Evolutionary conservation across 306 rosid genomes (phyloP).

Genomic region (Prunus davidiana): DNA sequence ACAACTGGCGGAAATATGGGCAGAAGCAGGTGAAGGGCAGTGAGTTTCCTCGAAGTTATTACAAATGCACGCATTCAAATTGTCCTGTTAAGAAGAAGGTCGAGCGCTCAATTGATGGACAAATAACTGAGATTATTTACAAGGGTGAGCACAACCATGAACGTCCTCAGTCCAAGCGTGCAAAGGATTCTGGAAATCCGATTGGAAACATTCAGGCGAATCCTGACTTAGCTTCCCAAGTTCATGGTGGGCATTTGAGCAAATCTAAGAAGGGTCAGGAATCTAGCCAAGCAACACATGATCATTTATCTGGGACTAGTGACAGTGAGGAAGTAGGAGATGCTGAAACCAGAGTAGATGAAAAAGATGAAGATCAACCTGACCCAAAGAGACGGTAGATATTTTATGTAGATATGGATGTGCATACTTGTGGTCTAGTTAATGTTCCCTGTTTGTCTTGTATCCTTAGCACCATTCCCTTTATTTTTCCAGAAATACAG

Average conservation of each 20-base stretch:
- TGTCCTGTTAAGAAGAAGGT: constrained; percentile 89
- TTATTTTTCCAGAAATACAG: constrained; percentile 49
- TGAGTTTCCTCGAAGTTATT: constrained; percentile 76
- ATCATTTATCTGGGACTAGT: constrained; percentile 52
- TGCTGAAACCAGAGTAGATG: constrained; percentile 43
- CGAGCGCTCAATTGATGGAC: constrained; percentile 78
- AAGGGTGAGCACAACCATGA: constrained; percentile 79
- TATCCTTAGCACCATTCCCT: not conserved
- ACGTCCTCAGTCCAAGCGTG: constrained; percentile 53
- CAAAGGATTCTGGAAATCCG: constrained; percentile 38
- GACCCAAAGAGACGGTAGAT: constrained; percentile 62
- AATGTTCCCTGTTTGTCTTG: constrained; percentile 11
- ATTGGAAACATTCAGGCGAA: constrained; percentile 38
- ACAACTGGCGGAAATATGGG: constrained; percentile 83
- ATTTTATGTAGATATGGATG: not conserved
- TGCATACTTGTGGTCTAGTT: not conserved
- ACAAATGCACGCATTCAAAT: constrained; percentile 62
- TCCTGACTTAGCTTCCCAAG: constrained; percentile 37
- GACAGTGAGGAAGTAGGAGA: constrained; percentile 71
- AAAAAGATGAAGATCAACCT: constrained; percentile 60
- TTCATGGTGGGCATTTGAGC: constrained; percentile 29
- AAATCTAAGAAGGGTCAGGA: constrained; percentile 49
- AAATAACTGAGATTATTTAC: constrained; percentile 66
- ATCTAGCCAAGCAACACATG: constrained; percentile 54
- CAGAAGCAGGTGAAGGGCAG: constrained; percentile 90